These are phyloP conservation scores for Amaranthus palmeri DNA, from an alignment of 148 eudicot species.

Conservation along the genomic window DNA sequence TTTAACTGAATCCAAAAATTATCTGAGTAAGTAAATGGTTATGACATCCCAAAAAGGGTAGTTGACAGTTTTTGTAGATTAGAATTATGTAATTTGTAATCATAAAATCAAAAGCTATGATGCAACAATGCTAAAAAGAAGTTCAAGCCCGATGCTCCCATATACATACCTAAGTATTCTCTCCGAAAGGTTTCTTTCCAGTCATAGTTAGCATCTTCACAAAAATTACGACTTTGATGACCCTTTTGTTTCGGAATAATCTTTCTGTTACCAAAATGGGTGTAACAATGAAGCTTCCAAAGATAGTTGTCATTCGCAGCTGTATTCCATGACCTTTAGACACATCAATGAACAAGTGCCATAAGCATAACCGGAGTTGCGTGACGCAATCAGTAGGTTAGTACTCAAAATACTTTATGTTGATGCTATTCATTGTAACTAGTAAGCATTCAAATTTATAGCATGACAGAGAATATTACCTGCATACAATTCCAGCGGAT, in stretches of 20 bases:
- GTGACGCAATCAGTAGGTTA: not conserved
- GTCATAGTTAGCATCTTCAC: slow-evolving; percentile 13
- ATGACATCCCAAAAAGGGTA: not conserved
- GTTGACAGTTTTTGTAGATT: not conserved
- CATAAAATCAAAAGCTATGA: not conserved
- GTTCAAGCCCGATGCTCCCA: not conserved
- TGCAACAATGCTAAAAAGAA: not conserved
- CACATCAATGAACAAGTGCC: slow-evolving; percentile 12
- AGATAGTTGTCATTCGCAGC: slow-evolving; percentile 62
- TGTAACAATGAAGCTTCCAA: slow-evolving; percentile 49
- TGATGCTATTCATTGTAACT: not conserved
- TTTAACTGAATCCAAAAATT: no score
- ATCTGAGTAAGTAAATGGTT: not conserved
- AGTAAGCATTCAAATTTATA: not conserved
- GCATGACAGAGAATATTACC: slow-evolving; percentile 37
- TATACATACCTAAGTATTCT: slow-evolving; percentile 46
- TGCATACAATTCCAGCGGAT: slow-evolving; percentile 67
- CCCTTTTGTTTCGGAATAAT: slow-evolving; percentile 13
- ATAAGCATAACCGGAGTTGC: not conserved
- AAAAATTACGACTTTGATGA: slow-evolving; percentile 15
- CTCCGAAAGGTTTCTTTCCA: slow-evolving; percentile 61
- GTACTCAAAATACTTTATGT: not conserved
- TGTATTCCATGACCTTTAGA: slow-evolving; percentile 71
- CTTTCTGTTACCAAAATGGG: slow-evolving; percentile 37
- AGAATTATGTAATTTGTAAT: not conserved